Percentiles rank a stretch among this genome's conserved stretches.
Conservation (phyloP, 2,329 filamentous ascomycete species). For the Hortaea sp. region DNA sequence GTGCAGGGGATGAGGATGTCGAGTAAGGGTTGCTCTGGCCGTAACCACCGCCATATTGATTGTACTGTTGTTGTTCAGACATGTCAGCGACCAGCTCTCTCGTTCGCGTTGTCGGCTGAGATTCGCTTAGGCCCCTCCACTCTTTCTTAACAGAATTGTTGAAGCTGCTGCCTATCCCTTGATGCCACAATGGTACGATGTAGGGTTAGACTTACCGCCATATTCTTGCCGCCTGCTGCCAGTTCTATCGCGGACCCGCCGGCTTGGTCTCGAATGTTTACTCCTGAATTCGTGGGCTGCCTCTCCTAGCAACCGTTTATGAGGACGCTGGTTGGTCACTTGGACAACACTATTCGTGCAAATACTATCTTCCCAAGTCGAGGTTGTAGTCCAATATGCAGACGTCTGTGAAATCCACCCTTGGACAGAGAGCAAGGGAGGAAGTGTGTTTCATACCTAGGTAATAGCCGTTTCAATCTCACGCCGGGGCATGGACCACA, state of each 20-base stretch:
- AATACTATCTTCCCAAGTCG: background rate
- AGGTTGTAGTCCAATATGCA: too few species aligned
- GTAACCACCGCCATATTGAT: constrained; percentile 36
- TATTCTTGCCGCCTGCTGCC: background rate
- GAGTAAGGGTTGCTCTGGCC: constrained; percentile 48
- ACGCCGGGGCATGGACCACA: too few species aligned
- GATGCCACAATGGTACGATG: background rate
- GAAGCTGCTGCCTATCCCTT: constrained; percentile 2
- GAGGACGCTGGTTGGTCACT: background rate
- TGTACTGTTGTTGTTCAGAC: constrained; percentile 14
- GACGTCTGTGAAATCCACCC: too few species aligned
- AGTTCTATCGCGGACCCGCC: background rate
- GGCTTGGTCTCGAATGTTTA: background rate
- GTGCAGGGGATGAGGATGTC: constrained; percentile 6
- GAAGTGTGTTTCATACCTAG: too few species aligned
- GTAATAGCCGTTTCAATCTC: too few species aligned
- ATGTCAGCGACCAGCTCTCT: constrained; percentile 3
- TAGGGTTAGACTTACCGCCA: constrained; percentile 5
- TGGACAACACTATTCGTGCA: background rate
- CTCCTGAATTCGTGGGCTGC: background rate
- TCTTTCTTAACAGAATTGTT: background rate
- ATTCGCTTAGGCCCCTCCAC: background rate
- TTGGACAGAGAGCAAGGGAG: too few species aligned
- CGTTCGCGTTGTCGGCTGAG: background rate
- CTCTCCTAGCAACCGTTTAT: background rate